Evolutionary conservation across 2,329 filamentous ascomycete genomes (phyloP).

Genomic region (Aureobasidium sp.): DNA sequence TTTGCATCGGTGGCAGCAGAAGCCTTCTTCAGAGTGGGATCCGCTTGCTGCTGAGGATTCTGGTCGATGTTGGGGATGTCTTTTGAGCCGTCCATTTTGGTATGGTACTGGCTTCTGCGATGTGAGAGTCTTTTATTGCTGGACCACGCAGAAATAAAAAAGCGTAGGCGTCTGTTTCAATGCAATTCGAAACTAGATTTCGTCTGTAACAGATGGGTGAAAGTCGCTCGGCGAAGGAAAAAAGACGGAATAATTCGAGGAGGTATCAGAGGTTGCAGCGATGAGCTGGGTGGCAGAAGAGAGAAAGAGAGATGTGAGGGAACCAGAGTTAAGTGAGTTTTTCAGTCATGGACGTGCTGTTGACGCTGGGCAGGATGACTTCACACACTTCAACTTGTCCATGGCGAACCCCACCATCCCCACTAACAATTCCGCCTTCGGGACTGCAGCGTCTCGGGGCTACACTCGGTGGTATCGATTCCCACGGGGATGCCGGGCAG

Average conservation of each 20-base stretch:
- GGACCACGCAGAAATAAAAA: background rate
- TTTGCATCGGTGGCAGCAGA: slow-evolving; percentile 4
- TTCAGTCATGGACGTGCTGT: slow-evolving; percentile 10
- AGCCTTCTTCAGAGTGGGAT: slow-evolving; percentile 10
- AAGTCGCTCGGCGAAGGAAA: background rate
- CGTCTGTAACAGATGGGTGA: background rate
- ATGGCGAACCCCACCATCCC: slow-evolving; percentile 10
- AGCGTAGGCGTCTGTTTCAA: background rate
- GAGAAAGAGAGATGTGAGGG: slow-evolving; percentile 1
- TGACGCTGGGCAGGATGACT: slow-evolving; percentile 12
- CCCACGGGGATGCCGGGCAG: slow-evolving; percentile 3
- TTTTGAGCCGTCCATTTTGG: slow-evolving; percentile 11
- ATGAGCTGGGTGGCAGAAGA: background rate
- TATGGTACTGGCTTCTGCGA: background rate
- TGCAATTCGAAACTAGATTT: background rate
- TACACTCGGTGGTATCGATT: background rate
- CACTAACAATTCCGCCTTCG: background rate
- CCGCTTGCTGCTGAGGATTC: background rate
- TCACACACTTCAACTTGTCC: slow-evolving; percentile 5
- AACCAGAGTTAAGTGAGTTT: slow-evolving; percentile 8
- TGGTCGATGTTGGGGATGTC: slow-evolving; percentile 3
- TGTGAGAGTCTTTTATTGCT: background rate
- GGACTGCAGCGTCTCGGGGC: background rate
- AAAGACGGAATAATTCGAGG: slow-evolving; percentile 5
- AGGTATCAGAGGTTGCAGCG: background rate